These are phyloP conservation scores for Cryphonectria carpinicola DNA, from an alignment of 2,329 filamentous ascomycete genomes.

Conservation along the genomic window DNA sequence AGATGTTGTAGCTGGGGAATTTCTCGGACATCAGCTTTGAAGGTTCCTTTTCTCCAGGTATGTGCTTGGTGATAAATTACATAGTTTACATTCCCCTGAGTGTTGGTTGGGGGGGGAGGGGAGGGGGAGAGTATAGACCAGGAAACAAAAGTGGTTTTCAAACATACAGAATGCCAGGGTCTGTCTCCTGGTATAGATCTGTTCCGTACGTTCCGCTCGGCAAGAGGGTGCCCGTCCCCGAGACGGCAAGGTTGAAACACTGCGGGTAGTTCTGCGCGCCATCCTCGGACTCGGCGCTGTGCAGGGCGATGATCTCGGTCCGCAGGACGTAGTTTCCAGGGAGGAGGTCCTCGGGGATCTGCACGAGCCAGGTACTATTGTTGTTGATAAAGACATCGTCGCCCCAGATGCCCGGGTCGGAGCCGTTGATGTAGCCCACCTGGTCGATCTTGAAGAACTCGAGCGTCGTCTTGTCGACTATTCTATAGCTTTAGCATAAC, in stretches of 20 bases:
- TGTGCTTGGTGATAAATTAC: too few relatives aligned
- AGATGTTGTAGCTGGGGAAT: conserved; percentile 50
- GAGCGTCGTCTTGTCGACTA: conserved; percentile 40
- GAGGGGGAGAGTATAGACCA: too few relatives aligned
- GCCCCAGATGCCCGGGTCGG: conserved; percentile 41
- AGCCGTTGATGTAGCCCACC: conserved; percentile 33
- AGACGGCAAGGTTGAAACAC: conserved; percentile 58
- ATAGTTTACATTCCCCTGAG: too few relatives aligned
- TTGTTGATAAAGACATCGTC: conserved; percentile 47
- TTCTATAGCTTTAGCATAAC: too few relatives aligned
- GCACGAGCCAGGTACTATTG: conserved; percentile 50
- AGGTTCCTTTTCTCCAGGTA: too few relatives aligned
- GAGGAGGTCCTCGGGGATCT: conserved; percentile 45
- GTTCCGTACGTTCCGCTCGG: conserved; percentile 53
- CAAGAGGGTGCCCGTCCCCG: conserved; percentile 41
- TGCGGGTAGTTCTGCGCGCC: conserved; percentile 54
- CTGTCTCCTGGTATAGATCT: conserved; percentile 54
- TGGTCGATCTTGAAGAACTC: conserved; percentile 43
- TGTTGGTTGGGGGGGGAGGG: too few relatives aligned
- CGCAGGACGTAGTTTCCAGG: conserved; percentile 51
- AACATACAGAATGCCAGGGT: conserved; percentile 52
- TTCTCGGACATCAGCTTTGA: neutral
- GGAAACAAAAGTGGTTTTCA: neutral
- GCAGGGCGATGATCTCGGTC: conserved; percentile 52
- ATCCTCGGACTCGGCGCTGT: conserved; percentile 42